Conservation (phyloP, 257 asterid genomes). For the Ehretia macrophylla region DNA sequence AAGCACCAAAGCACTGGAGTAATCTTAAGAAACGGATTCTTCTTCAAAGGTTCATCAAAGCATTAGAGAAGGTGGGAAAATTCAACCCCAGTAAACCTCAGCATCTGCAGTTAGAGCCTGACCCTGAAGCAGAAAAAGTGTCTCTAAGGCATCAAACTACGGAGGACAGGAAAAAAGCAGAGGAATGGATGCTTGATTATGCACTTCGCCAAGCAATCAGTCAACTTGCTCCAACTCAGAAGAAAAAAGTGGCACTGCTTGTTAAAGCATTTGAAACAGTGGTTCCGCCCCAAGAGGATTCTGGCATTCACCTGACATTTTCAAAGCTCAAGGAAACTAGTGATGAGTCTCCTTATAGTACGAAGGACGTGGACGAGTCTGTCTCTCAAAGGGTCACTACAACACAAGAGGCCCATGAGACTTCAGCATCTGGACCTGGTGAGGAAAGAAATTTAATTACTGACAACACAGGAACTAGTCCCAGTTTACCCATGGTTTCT, state of each 20-base stretch:
- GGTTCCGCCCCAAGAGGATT: slow-evolving; percentile 57
- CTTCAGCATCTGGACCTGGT: background rate
- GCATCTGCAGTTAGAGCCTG: slow-evolving; percentile 43
- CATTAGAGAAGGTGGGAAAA: slow-evolving; percentile 69
- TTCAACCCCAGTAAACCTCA: slow-evolving; percentile 52
- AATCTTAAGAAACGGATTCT: slow-evolving; percentile 92
- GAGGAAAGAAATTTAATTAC: background rate
- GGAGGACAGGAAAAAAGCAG: slow-evolving; percentile 62
- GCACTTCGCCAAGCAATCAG: slow-evolving; percentile 88
- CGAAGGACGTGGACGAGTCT: slow-evolving; percentile 7
- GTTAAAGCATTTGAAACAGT: slow-evolving; percentile 95
- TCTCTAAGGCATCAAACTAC: slow-evolving; percentile 50
- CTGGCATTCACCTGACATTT: slow-evolving; percentile 30
- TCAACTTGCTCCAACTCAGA: slow-evolving; percentile 92
- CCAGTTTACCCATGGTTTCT: background rate
- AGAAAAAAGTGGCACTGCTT: slow-evolving; percentile 71
- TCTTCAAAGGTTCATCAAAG: slow-evolving; percentile 81
- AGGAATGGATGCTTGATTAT: slow-evolving; percentile 98
- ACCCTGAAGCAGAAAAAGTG: slow-evolving; percentile 61
- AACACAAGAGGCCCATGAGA: background rate
- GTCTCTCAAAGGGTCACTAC: slow-evolving; percentile 11
- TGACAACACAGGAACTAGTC: background rate
- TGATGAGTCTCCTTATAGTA: background rate
- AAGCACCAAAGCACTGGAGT: slow-evolving; percentile 89
- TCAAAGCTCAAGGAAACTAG: slow-evolving; percentile 21